These are phyloP conservation scores for Beauveria australis DNA, from an alignment of 2,329 filamentous ascomycete species.

Conservation along the genomic window DNA sequence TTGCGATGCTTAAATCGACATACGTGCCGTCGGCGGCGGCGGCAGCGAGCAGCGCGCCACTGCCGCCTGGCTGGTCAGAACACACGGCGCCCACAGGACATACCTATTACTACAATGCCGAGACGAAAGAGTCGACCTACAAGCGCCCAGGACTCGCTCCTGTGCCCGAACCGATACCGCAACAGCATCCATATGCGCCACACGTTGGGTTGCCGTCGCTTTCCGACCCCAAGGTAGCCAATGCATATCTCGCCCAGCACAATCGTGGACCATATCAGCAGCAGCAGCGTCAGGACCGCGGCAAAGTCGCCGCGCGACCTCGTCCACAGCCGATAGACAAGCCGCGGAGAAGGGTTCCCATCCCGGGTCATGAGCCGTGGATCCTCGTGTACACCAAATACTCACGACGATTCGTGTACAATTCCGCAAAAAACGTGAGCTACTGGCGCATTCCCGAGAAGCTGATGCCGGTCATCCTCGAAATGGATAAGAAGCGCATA, in stretches of 20 bases:
- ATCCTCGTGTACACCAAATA: conserved; percentile 87
- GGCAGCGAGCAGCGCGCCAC: conserved; percentile 37
- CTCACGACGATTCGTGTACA: conserved; percentile 83
- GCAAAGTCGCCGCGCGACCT: conserved; percentile 50
- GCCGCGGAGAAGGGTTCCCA: conserved; percentile 68
- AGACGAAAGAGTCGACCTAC: conserved; percentile 82
- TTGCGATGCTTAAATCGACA: conserved; percentile 66
- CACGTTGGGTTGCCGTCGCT: conserved; percentile 29
- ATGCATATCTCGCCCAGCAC: conserved; percentile 52
- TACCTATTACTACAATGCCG: conserved; percentile 77
- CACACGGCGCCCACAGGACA: conserved; percentile 85
- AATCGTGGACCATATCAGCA: conserved; percentile 30
- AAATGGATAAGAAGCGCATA: conserved; percentile 65
- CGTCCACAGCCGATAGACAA: conserved; percentile 66
- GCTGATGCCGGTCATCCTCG: conserved; percentile 68
- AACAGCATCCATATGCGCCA: conserved; percentile 23
- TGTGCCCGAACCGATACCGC: conserved; percentile 11
- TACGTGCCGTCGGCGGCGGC: conserved; percentile 49
- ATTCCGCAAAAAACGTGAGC: conserved; percentile 75
- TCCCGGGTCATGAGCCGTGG: conserved; percentile 82
- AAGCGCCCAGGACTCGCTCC: conserved; percentile 52
- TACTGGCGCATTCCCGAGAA: conserved; percentile 93
- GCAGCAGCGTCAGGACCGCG: conserved; percentile 40
- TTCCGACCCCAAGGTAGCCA: conserved; percentile 48
- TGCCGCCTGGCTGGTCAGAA: conserved; percentile 83